Base-by-base conservation (phyloP, 2,329 filamentous ascomycete genomes). In the Fusarium nelsonii region DNA sequence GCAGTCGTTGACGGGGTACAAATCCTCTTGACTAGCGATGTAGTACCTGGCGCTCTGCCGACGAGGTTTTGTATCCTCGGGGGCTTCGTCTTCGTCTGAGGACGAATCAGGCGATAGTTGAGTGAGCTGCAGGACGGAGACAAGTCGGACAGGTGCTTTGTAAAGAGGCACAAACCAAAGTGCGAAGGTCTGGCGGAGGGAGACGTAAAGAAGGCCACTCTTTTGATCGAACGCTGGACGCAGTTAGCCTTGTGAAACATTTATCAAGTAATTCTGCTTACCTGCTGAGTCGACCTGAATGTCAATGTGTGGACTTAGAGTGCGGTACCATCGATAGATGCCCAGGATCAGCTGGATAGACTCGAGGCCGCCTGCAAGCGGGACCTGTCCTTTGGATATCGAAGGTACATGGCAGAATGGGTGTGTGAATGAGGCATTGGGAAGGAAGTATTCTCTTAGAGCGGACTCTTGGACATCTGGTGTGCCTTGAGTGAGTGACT, bases 241-340 rank as follows among this genome's bases (percentile, higher is more conserved):
- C 1, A 3, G 4, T 72, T 34, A 70, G 58, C 4, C 11, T 11
- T 12, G 8, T 1, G 0, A 15, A 23, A 8, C 3, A 0, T 2
- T 4, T 3, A 11, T 4, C 4, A 3, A 11, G 15, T 3, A n/a
- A 8, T 2, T 15, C 7, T 54, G 75, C 79, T 41, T 75, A 87
- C 86, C 82, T 43, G 79, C 78, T 5, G 84, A 86, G 66, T 93
- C 86, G 18, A 97, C 83, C 2, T 85, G 81, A 14, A 95, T 80
- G 43, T 90, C 84, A 69, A 96, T 92, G 18, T 84, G 82, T 0
- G 94, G 94, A 65, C 90, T 93, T 75, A 97, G 83, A 68, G 95
- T 91, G 75, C 93, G 92, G 79, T 97, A 95, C 92, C 91, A 94
- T 40, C 89, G 87, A 75, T 93, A 97, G 58, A 97, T 90, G 71